Base-by-base conservation (phyloP, 345 rosid genomes). In the Bretschneidera sinensis region DNA sequence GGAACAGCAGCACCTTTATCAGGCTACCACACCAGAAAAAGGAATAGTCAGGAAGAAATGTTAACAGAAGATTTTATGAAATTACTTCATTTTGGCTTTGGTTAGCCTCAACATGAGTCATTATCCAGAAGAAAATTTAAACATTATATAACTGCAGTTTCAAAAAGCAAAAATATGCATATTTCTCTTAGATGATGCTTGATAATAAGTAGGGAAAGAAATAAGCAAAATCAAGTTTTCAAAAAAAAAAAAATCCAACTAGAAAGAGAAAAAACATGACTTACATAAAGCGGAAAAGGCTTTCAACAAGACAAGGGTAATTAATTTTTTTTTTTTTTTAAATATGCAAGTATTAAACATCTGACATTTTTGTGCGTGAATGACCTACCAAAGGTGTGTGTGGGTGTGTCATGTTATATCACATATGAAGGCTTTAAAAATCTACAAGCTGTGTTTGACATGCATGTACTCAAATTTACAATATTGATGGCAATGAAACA, bases 1-100 rank as follows among this genome's bases (percentile, higher is more conserved):
- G 98, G 96, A 59, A 92, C 92, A 63, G 87, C 90, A 21, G 95
- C 84, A 21, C 86, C 83, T 63, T 64, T 67, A 1, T 86, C 91
- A 10, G 85, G 84, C 97, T 88, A 66, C 35, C 31, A 22, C 45
- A 39, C 15, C 45, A 9, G 11, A 39, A 39, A 11, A 7, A 39
- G 11, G 45, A 9, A 5, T 39, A 13, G 1, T 5, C 45, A 39
- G 16, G 16, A 39, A 39, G 1, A 7, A 39, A 39, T 4, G 10
- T 39, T 39, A 39, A 5, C 45, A 51, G 25, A 21, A 14, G 24
- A n/a, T 20, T 2, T 51, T 24, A 51, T n/a, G 24, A 5, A 51
- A 51, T 17, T 18, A 49, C 18, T 28, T 28, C 8, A 28, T 28
- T 51, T 35, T 1, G 23, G 18, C 7, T 35, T n/a, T 21, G 50